phyloP scores from a whole-genome alignment of 352 stramenopile genomes.

The Pythium diclinum region DNA sequence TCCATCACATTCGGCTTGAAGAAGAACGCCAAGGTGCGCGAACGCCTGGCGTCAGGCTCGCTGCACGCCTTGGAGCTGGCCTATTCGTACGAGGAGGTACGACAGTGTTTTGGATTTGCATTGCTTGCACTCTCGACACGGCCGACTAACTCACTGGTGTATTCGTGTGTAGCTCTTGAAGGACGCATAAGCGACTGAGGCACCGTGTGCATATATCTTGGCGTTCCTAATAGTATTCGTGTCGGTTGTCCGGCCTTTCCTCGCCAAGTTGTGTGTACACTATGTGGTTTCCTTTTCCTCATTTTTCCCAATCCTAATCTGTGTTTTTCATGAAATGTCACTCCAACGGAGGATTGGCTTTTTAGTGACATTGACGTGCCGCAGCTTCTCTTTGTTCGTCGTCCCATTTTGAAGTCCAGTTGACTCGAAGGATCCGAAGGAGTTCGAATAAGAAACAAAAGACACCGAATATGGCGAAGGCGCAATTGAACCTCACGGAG shows the following conservation, averaged over 20 bases:
- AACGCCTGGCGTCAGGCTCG: conserved; percentile 59
- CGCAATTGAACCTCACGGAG: conserved; percentile 50
- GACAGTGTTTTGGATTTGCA: conserved; percentile 3
- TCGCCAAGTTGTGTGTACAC: background rate
- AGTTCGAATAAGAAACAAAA: background rate
- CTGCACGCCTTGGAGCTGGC: conserved; percentile 72
- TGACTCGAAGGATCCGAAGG: background rate
- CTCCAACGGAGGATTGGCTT: background rate
- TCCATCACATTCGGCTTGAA: conserved; percentile 81
- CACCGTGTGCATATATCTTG: conserved; percentile 1
- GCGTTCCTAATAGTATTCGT: conserved; percentile 8
- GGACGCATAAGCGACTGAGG: conserved; percentile 20
- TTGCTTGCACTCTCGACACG: background rate
- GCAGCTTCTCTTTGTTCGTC: background rate
- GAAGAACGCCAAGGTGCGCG: conserved; percentile 54
- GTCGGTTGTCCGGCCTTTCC: background rate
- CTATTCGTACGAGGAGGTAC: conserved; percentile 69
- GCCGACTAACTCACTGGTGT: background rate
- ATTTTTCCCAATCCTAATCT: too few relatives aligned
- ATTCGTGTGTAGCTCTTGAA: conserved; percentile 42
- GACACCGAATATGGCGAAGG: conserved; percentile 47
- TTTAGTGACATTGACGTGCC: conserved; percentile 4
- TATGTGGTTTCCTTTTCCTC: too few relatives aligned
- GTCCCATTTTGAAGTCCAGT: conserved; percentile 17
- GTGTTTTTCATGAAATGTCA: conserved; percentile 7